Evolutionary conservation across 1,284 basidiomycete species (phyloP).

Genomic region (Tilletia indica): DNA sequence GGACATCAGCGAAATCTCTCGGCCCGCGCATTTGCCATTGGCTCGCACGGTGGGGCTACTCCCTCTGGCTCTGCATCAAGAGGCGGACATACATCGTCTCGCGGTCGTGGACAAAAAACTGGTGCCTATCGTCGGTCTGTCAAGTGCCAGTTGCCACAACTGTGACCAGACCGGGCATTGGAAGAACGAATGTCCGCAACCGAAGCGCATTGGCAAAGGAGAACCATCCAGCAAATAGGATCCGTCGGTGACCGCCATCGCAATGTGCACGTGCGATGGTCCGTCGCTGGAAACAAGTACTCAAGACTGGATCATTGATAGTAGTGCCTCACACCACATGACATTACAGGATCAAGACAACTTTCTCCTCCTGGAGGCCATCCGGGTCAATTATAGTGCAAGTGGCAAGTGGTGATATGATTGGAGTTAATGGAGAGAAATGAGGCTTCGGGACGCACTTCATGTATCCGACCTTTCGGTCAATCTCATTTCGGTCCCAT

Average conservation of each 20-base stretch:
- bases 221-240: neutral
- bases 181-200: neutral
- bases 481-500: neutral
- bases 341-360: neutral
- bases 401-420: neutral
- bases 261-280: neutral
- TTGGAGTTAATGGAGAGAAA: neutral
- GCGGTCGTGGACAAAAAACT: neutral
- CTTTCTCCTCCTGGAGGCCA: neutral
- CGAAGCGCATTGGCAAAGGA: neutral
- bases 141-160: neutral
- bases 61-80: neutral
- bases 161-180: neutral
- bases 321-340: neutral
- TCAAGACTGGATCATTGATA: neutral
- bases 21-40: neutral
- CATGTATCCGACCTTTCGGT: neutral
- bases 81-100: neutral
- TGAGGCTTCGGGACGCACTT: neutral
- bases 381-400: neutral
- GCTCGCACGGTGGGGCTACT: neutral
- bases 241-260: neutral
- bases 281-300: neutral
- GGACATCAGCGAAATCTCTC: neutral
- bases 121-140: neutral